These are phyloP conservation scores for Pachyrhizus erosus DNA, from an alignment of 306 rosid genomes.

Conservation along the genomic window DNA sequence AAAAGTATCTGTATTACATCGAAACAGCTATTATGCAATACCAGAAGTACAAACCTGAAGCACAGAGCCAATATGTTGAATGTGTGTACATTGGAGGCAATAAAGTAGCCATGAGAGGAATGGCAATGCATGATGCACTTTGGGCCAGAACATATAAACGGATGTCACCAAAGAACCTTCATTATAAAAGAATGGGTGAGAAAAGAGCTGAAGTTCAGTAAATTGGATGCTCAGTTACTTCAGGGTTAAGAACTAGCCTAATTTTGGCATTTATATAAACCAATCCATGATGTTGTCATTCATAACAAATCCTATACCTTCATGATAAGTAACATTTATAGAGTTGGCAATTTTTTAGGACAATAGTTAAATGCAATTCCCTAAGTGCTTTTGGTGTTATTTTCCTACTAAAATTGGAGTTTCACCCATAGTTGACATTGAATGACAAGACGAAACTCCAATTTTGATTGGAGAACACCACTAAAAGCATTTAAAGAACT, in stretches of 20 bases:
- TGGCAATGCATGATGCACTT: slow-evolving; percentile 77
- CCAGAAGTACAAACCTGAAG: slow-evolving; percentile 69
- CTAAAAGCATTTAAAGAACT: background rate
- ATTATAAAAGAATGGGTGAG: slow-evolving; percentile 1
- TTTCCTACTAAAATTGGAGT: background rate
- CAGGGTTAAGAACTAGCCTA: background rate
- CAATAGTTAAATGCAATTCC: background rate
- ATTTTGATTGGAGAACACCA: background rate
- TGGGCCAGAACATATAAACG: slow-evolving; percentile 88
- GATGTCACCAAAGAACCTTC: slow-evolving; percentile 86
- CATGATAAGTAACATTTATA: background rate
- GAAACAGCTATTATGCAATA: background rate
- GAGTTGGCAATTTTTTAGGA: background rate
- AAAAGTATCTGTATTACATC: slow-evolving; percentile 9
- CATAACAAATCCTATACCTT: slow-evolving; percentile 9
- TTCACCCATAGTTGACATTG: background rate
- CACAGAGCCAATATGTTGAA: slow-evolving; percentile 91
- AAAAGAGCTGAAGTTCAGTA: slow-evolving; percentile 17
- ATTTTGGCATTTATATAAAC: slow-evolving; percentile 26
- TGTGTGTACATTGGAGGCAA: slow-evolving; percentile 94
- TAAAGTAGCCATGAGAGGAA: slow-evolving; percentile 83
- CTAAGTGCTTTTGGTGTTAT: background rate
- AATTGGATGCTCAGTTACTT: background rate
- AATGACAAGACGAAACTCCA: no score
- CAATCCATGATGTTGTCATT: slow-evolving; percentile 5